Conservation (phyloP, 2,329 filamentous ascomycete genomes). For the Sporothrix luriei region DNA sequence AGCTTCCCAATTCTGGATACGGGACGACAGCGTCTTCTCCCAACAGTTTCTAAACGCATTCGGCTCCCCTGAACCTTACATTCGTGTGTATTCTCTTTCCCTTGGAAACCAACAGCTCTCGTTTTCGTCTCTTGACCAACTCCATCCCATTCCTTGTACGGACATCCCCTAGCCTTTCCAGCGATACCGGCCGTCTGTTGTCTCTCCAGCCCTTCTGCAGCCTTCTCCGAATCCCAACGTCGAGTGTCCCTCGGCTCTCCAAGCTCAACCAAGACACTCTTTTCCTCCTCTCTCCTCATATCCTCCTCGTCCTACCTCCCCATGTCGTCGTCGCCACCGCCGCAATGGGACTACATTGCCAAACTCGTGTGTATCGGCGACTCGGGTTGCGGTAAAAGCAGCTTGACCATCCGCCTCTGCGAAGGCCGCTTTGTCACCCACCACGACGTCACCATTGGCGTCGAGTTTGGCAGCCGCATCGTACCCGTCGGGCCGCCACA, state of each 20-base stretch:
- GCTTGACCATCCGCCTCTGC: conserved; percentile 91
- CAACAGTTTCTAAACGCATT: conserved; percentile 12
- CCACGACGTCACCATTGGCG: conserved; percentile 96
- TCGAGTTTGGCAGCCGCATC: conserved; percentile 92
- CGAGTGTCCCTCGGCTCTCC: background rate
- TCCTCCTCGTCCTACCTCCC: conserved; percentile 28
- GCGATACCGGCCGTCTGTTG: conserved; percentile 4
- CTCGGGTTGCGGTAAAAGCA: conserved; percentile 92
- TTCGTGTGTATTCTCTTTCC: conserved; percentile 1
- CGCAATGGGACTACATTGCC: conserved; percentile 97
- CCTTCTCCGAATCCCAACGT: conserved; percentile 5
- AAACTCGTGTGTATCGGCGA: conserved; percentile 98
- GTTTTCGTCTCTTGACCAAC: conserved; percentile 11
- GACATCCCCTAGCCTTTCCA: background rate
- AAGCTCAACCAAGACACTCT: background rate
- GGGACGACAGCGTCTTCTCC: background rate
- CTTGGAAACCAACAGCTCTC: background rate
- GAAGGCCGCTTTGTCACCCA: conserved; percentile 92
- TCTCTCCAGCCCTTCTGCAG: conserved; percentile 9
- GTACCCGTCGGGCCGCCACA: conserved; percentile 87
- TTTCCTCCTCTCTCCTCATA: background rate
- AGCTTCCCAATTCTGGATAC: conserved; percentile 17
- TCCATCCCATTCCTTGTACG: background rate
- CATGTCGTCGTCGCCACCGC: conserved; percentile 54
- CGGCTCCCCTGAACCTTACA: background rate